Conservation (phyloP, 2,329 filamentous ascomycete genomes). For the Cordyceps tenuipes region DNA sequence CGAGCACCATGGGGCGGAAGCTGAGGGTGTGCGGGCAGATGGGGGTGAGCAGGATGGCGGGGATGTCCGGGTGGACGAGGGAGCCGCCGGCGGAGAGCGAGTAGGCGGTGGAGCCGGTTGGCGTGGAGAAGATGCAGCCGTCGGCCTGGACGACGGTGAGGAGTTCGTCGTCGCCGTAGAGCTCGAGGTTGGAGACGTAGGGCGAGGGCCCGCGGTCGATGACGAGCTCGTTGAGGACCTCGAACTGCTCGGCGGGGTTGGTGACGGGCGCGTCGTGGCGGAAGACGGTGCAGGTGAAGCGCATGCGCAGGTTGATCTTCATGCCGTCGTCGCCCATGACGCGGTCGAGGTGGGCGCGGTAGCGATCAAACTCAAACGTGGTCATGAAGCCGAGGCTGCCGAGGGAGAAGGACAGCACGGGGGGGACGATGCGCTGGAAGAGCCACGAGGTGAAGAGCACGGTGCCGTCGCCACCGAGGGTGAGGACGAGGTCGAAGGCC, state of each 20-base stretch:
- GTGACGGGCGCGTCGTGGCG: slow-evolving; percentile 50
- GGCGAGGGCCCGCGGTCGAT: slow-evolving; percentile 95
- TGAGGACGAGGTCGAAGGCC: slow-evolving; percentile 89
- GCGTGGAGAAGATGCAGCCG: slow-evolving; percentile 95
- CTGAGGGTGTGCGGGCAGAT: slow-evolving; percentile 96
- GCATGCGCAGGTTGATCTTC: slow-evolving; percentile 96
- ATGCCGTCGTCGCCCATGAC: slow-evolving; percentile 94
- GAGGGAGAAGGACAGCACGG: slow-evolving; percentile 75
- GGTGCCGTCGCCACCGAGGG: slow-evolving; percentile 78
- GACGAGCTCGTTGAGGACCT: slow-evolving; percentile 96
- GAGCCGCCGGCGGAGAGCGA: slow-evolving; percentile 92
- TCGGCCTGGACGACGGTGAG: slow-evolving; percentile 94
- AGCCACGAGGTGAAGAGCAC: slow-evolving; percentile 85
- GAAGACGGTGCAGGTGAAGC: slow-evolving; percentile 96
- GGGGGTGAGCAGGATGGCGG: slow-evolving; percentile 89
- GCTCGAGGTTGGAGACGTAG: slow-evolving; percentile 92
- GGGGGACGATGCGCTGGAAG: slow-evolving; percentile 83
- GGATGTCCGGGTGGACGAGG: slow-evolving; percentile 92
- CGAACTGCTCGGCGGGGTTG: slow-evolving; percentile 85
- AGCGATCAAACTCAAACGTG: slow-evolving; percentile 78
- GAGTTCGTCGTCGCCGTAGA: slow-evolving; percentile 91
- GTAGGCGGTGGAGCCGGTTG: slow-evolving; percentile 90
- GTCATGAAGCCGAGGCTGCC: slow-evolving; percentile 84
- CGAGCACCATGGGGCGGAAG: slow-evolving; percentile 96
- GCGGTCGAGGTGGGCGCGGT: slow-evolving; percentile 76